Evolutionary conservation across 345 rosid genomes (phyloP), one percentile per base, ranked within the genome.

Genomic region (Aquilaria sinensis): DNA sequence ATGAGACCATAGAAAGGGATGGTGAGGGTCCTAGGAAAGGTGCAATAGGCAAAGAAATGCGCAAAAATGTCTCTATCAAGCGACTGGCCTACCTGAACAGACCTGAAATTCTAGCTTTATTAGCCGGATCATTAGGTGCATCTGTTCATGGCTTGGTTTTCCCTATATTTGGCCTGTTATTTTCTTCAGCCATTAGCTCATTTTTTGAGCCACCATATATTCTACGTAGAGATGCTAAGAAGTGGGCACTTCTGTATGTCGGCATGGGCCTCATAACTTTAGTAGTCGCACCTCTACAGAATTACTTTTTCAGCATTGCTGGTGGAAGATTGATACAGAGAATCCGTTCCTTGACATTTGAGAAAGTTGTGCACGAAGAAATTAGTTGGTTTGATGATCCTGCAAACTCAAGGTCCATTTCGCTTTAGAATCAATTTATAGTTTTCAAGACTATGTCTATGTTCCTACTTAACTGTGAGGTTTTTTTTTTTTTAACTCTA

Each of bases 361-460:
- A 83, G 70, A 87, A 84, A 70, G 85, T 89, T 29, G 96, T 85
- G 48, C 88, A 85, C 74, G 96, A 89, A 68, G 83, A 89, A 53
- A 89, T 92, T 57, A 77, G 89, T 69, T 92, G 95, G 92, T 92
- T 92, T 16, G 98, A 92, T 57, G 90, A 85, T 64, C 75, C 90
- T 56, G 68, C 80, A 16, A 89, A 92, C 62, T 77, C 98, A 6
- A 92, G 91, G 91, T 80, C 33, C 29, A 68, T 57, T 30, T 2
- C 32, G 43, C 2, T 53, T 43, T 47, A 2, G 30, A n/a, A 33
- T 12, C 32, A 53, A 3, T 15, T 49, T 57, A 49, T 47, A 12
- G 41, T 16, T 29, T 29, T 6, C 51, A 47, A 32, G 31, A 2
- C 30, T 55, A 51, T 68, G 43, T 34, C 47, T 31, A 30, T 58